Base-by-base conservation (phyloP, 768 basidiomycete genomes). In the Tylopilus vinaceipallidus region DNA sequence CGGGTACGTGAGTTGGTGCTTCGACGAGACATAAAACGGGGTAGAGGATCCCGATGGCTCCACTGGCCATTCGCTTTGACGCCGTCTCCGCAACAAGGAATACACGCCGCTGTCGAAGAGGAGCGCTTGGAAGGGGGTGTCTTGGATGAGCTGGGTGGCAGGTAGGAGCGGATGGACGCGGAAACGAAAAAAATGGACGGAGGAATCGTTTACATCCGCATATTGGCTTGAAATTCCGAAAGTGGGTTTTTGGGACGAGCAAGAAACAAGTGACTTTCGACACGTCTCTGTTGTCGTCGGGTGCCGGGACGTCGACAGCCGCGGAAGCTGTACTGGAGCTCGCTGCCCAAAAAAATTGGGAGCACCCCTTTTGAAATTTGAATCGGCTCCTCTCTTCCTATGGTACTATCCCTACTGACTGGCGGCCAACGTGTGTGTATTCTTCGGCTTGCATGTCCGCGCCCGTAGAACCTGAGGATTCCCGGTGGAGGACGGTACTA, bases 141-240 rank as follows among this genome's bases (percentile, higher is more conserved):
- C 47, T 55, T 29, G 48, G 26, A 29, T 14, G 7, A 39, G 24
- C 23, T 37, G 52, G 50, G 29, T 30, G 39, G 34, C 16, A 2
- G 22, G 26, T 43, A 49, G 27, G 54, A 52, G 53, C 53, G 53
- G 52, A 58, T 55, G 53, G 51, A 50, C 54, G 59, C 65, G 57
- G 65, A 65, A 58, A 59, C 47, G 59, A 67, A 65, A 62, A 63
- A 56, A 65, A 55, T 9, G 45, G 52, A 52, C 54, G 53, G 52
- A 54, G 46, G 46, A 39, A 50, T 43, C 42, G 55, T 57, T 67
- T 66, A 50, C 65, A 68, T 69, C 66, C 66, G 66, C 54, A 36
- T 57, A 62, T 49, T 56, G 60, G 54, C 61, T 58, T 49, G 51
- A 40, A 46, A 56, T 55, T 48, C 52, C 52, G 53, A 61, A 52